These are phyloP conservation scores for Durotheca rogersii DNA, from an alignment of 495 filamentous ascomycete genomes.

Conservation along the genomic window DNA sequence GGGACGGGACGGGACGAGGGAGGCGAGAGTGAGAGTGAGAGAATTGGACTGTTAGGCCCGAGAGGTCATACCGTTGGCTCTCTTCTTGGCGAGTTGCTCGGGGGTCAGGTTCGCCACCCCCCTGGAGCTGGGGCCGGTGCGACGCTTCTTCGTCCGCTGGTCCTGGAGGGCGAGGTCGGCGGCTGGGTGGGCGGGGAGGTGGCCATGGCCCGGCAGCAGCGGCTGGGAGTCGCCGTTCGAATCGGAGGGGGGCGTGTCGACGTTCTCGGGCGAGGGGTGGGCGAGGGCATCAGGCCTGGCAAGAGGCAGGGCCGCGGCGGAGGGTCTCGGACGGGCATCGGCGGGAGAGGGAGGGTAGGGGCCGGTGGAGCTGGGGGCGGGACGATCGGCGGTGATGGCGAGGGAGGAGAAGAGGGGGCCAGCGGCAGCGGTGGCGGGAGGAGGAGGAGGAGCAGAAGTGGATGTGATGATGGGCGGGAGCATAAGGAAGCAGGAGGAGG, in stretches of 20 bases:
- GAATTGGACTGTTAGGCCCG: background rate
- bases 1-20: background rate
- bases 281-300: conserved; percentile 19
- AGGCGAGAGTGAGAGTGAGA: background rate
- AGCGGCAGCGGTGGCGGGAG: background rate
- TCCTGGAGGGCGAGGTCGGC: conserved; percentile 19
- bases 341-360: conserved; percentile 15
- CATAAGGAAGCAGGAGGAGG: background rate
- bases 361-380: background rate
- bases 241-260: conserved; percentile 17
- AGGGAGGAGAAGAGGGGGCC: background rate
- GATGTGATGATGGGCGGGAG: conserved; percentile 12
- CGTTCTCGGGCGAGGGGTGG: conserved; percentile 20
- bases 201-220: background rate
- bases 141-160: conserved; percentile 40
- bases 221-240: conserved; percentile 10
- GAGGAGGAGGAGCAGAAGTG: background rate
- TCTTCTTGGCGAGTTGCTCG: conserved; percentile 71
- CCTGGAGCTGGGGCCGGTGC: conserved; percentile 46
- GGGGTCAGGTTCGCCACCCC: conserved; percentile 70
- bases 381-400: background rate
- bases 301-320: too few species aligned
- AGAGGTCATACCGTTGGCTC: conserved; percentile 61
- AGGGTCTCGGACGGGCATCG: background rate
- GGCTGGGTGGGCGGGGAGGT: background rate